These are phyloP conservation scores for Mucor plumbeus DNA, from an alignment of 371 early-diverging fungal species.

Conservation along the genomic window DNA sequence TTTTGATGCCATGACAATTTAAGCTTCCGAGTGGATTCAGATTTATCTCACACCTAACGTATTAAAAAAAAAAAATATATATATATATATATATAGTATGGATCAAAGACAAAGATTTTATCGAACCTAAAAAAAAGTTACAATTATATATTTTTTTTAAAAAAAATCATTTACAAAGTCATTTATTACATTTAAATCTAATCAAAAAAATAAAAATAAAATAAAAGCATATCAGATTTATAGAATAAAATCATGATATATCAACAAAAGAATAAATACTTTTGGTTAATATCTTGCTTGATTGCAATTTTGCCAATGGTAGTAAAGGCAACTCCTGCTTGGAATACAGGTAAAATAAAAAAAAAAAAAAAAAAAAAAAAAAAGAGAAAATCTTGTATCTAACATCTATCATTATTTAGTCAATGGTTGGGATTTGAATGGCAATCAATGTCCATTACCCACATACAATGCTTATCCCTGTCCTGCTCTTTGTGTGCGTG, in stretches of 20 bases:
- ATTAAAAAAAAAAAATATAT: not conserved
- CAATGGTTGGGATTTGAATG: constrained; percentile 53
- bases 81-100: constrained; percentile 14
- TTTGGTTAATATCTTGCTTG: constrained; percentile 18
- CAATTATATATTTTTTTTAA: not conserved
- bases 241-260: constrained; percentile 11
- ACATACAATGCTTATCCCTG: constrained; percentile 50
- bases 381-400: not conserved
- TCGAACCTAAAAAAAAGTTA: not conserved
- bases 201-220: not conserved
- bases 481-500: constrained; percentile 55
- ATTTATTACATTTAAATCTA: not conserved
- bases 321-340: constrained; percentile 21
- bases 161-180: not conserved
- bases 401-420: constrained; percentile 27
- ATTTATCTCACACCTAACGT: not conserved
- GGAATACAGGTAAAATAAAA: constrained; percentile 16
- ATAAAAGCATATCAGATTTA: not conserved
- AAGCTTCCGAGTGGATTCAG: not conserved
- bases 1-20: not conserved
- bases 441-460: constrained; percentile 50
- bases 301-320: constrained; percentile 8
- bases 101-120: not conserved
- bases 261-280: constrained; percentile 9
- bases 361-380: not conserved